Evolutionary conservation across 305 asterid species (phyloP), one percentile per base, ranked within the genome.

Genomic region (Fraxinus sp.): DNA sequence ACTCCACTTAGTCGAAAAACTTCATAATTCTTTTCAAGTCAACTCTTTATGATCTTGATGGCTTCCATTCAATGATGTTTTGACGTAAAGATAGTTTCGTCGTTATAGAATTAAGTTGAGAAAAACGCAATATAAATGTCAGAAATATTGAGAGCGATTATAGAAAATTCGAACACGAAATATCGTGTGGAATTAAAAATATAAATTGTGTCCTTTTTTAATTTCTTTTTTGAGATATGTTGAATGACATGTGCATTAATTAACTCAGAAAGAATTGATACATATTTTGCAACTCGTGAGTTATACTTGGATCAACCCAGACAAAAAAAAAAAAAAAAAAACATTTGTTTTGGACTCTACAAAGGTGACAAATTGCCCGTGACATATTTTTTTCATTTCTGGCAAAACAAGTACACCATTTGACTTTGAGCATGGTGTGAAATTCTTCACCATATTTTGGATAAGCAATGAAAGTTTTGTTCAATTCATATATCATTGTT

Each of bases 1-100:
- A 75, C 87, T 81, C 87, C 89, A 81, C 78, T 83, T 20, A 64
- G 4, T 77, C 73, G 66, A 68, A 41, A 57, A 46, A 24, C 37
- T 39, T 72, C 74, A 71, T 30, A 4, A n/a, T 20, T 77, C 3
- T 26, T 43, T 82, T 6, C 11, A 57, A 57, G 68, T 18, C 68
- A 57, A 57, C 68, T 7, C 68, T 55, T n/a, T 57, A 18, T 57
- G 66, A 16, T 57, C 20, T 57, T 57, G 66, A 18, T 57, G 10
- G 66, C n/a, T 52, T 16, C 22, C 22, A 52, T 52, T 52, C 62
- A 5, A 52, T 1, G 7, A 16, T 14, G 62, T 49, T 49, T 49
- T n/a, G 24, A 7, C 11, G 10, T 55, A 55, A 16, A 55, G 2
- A n/a, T 55, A 18, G 66, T 55, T 55, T 55, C 3, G 22, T n/a